Percentiles rank a stretch among this genome's conserved stretches.
phyloP scores from a whole-genome alignment of 257 asterid species.

The Primulina tabacum region DNA sequence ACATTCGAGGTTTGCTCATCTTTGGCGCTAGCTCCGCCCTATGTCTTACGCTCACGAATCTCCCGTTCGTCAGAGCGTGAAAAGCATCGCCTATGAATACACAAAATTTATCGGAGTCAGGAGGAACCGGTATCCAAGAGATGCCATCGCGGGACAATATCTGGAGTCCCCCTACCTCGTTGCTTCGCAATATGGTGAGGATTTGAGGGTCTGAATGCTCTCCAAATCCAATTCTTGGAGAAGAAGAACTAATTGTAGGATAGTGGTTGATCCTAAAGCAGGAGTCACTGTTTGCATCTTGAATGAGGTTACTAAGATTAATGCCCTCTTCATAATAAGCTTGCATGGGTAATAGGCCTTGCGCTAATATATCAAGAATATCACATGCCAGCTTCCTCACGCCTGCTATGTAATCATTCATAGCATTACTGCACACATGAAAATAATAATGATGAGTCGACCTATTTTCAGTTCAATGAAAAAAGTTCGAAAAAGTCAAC shows the following conservation, averaged over 20 bases:
- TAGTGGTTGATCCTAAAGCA: constrained; percentile 78
- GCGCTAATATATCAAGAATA: constrained; percentile 60
- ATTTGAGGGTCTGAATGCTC: constrained; percentile 88
- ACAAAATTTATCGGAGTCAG: constrained; percentile 51
- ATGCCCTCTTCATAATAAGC: constrained; percentile 25
- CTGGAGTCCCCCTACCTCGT: constrained; percentile 72
- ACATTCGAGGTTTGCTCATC: constrained; percentile 46
- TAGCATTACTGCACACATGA: constrained; percentile 38
- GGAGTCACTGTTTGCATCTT: constrained; percentile 56
- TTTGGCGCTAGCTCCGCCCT: constrained; percentile 44
- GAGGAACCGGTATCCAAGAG: constrained; percentile 63
- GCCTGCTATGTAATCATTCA: constrained; percentile 55
- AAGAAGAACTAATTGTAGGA: constrained; percentile 29
- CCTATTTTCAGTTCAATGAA: not conserved
- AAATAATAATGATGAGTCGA: not conserved
- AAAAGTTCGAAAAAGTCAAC: no score
- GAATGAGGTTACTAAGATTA: constrained; percentile 49
- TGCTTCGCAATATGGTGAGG: constrained; percentile 60
- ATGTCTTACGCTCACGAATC: constrained; percentile 62
- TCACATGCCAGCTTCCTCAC: constrained; percentile 55
- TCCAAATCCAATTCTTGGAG: constrained; percentile 67
- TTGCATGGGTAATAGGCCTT: constrained; percentile 34
- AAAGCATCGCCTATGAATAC: constrained; percentile 70
- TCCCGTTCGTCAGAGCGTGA: constrained; percentile 67
- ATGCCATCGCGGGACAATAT: constrained; percentile 42